Evolutionary conservation across 371 early-diverging fungal genomes (phyloP), one percentile per base, ranked within the genome.

Genomic region (Zopfochytrium polystomum): DNA sequence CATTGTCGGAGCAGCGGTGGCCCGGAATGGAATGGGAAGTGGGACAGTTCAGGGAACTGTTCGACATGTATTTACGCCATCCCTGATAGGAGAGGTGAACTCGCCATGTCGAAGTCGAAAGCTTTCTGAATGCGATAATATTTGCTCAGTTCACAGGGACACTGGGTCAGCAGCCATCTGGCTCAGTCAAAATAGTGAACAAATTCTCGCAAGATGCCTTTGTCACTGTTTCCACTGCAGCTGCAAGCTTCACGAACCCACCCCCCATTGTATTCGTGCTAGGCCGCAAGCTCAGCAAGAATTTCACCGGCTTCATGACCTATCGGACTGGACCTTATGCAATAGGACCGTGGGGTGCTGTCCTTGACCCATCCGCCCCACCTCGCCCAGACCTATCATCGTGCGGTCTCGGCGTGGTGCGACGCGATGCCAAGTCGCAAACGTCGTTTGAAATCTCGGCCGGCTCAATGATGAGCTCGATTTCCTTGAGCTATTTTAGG

Each of bases 311-410:
- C 9, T 90, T 85, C 68, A 68, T 92, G 52, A 87, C 87, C 0
- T 92, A 85, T 63, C 75, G 84, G 32, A 86, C 90, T 0, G 91
- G 90, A 11, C 83, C 85, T 55, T 89, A 84, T 81, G 69, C 74
- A 11, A 67, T 90, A 31, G 83, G 87, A 9, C 72, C 60, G 1
- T 76, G 76, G 74, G 75, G 75, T 11, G 62, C 50, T 2, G 46
- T 20, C 1, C 50, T 13, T 1, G 7, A 32, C 5, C 42, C 34
- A 1, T 33, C 52, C 0, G 58, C 62, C n/a, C 58, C n/a, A 6
- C 25, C 29, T 4, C 59, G 66, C 2, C n/a, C n/a, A n/a, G 54
- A 51, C 11, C 38, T 35, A 25, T 50, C 59, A n/a, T 44, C 70
- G 3, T 74, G 73, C 49, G 68, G 67, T 1, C n/a, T 79, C 4